Base-by-base conservation (phyloP, 306 rosid species). In the Sesbania bispinosa region DNA sequence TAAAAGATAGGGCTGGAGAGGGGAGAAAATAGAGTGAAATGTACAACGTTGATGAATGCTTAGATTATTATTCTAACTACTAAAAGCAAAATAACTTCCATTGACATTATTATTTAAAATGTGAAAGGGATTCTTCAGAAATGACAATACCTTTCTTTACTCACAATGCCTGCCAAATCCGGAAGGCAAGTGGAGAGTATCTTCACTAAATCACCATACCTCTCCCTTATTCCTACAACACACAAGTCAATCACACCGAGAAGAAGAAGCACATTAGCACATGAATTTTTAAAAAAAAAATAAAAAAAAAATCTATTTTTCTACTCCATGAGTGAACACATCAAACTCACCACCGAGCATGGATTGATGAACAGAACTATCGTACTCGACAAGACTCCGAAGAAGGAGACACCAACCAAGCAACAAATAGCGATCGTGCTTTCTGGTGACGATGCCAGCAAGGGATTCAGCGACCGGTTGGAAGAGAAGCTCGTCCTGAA, bases 401-500 rank as follows among this genome's bases (percentile, higher is more conserved):
- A 87, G 85, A 23, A 93, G 86, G 3, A 84, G 36, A 77, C 98
- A 93, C 98, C 98, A 93, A 30, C 94, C 96, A 32, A 90, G 77
- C 72, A 86, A 79, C 62, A 93, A 58, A 52, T 87, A 93, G 29
- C 87, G 93, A 55, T 90, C 96, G 2, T 83, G 85, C 53, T 87
- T 90, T 24, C 79, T 77, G 9, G 76, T 30, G 9, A 88, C 53
- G 4, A 93, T 26, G 76, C 75, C 64, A 9, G 89, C 89, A 72
- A 93, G 88, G 10, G 79, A 79, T 61, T 80, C 54, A 1, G 85
- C 86, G 54, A 86, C 63, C 0, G 85, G 80, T 57, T 29, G 71
- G 69, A 93, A 93, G 62, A 83, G 73, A 62, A 85, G 63, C 54
- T 76, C 89, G 3, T 88, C 94, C 69, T 87, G 96, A 67, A 88